Percentiles rank a stretch among this genome's conserved stretches.
Evolutionary conservation across 495 filamentous ascomycete species (phyloP).

Genomic region (Penicillium daleae): DNA sequence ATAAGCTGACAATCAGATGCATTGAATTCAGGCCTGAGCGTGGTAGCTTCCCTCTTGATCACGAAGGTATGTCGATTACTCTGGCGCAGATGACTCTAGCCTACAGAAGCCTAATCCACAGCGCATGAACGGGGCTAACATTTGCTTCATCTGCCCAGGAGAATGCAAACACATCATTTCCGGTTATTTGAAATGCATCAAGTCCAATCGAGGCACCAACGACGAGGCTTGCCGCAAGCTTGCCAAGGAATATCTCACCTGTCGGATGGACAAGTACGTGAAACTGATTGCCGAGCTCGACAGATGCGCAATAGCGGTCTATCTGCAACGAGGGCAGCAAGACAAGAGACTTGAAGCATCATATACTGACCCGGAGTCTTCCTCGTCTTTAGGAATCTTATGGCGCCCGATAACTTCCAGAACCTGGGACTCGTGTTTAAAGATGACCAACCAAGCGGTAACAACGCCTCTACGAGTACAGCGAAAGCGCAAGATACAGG

Average conservation of each 20-base stretch:
- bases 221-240: conserved; percentile 80
- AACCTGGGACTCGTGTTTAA: conserved; percentile 83
- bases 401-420: conserved; percentile 91
- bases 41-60: conserved; percentile 94
- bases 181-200: conserved; percentile 82
- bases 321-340: not conserved
- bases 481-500: conserved; percentile 5
- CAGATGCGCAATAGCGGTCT: not conserved
- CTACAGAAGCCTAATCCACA: not conserved
- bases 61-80: conserved; percentile 66
- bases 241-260: conserved; percentile 85
- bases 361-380: conserved; percentile 11
- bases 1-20: not conserved
- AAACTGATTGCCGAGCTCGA: not conserved
- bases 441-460: conserved; percentile 30
- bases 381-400: conserved; percentile 71
- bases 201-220: conserved; percentile 78
- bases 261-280: conserved; percentile 91
- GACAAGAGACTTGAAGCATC: not conserved
- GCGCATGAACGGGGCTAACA: conserved; percentile 1
- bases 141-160: conserved; percentile 58
- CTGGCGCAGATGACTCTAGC: not conserved
- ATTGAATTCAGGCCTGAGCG: conserved; percentile 72
- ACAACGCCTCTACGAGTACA: conserved; percentile 2
- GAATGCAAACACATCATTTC: conserved; percentile 91